Base-by-base conservation (phyloP, 768 basidiomycete species). In the Lentinula detonsa region DNA sequence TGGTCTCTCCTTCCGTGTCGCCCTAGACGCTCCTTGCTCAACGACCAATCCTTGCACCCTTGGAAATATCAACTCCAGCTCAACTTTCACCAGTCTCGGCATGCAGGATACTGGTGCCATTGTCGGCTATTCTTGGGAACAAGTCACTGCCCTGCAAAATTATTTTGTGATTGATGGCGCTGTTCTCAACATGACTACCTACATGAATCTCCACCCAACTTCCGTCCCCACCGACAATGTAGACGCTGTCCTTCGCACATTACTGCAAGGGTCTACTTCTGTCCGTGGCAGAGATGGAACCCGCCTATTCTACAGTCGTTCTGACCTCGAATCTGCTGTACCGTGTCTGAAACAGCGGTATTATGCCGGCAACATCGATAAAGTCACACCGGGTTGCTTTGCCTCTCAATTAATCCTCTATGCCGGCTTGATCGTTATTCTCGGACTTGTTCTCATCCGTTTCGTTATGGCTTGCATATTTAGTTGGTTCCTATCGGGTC, bases 381-480 rank as follows among this genome's bases (percentile, higher is more conserved):
- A 98, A 75, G 80, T 97, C 69, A 88, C 95, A 0, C 93, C 97
- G 5, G 96, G 96, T 7, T 99, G 97, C 74, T 95, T 98, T 73
- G 85, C 94, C 42, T 89, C 94, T 35, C 82, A 85, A 50, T 78
- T 98, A 31, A 85, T 98, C 71, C 87, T 98, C 56, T 99, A 97
- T 71, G 76, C 87, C 31, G 92, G 93, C 60, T 82, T 99, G 61
- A 84, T 93, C 72, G 86, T 98, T 75, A 95, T 99, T 69, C 85
- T 98, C 59, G 84, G 84, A 33, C 85, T 99, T 62, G 91, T 99
- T 35, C 74, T 98, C 63, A 86, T 93, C 35, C 91, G 97, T 39
- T 99, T 98, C 75, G 73, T 81, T 67, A 98, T 99, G 96, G 97
- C 97, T 0, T 93, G 93, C 72, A 72, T 96, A 45, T 99, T 98